Percentiles rank a stretch among this genome's conserved stretches.
Evolutionary conservation across 1,284 basidiomycete genomes (phyloP).

Genomic region (Clitocybe nebularis): DNA sequence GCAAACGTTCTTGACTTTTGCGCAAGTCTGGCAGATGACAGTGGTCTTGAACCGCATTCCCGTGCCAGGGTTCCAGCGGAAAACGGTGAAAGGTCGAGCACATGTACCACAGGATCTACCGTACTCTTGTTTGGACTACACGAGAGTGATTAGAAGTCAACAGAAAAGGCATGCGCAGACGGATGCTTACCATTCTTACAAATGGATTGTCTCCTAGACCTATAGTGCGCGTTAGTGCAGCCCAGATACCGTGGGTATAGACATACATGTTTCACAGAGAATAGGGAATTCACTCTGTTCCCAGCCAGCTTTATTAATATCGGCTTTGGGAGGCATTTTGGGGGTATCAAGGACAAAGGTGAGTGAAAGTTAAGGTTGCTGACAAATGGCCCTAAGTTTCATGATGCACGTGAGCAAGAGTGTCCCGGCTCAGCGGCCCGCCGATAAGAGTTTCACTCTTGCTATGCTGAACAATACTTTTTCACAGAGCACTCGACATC

Average conservation of each 20-base stretch:
- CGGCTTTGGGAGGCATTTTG: slow-evolving; percentile 67
- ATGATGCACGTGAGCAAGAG: slow-evolving; percentile 5
- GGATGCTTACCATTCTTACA: slow-evolving; percentile 73
- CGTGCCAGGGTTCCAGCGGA: slow-evolving; percentile 95
- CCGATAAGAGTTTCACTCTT: too few species aligned
- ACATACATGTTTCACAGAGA: slow-evolving; percentile 87
- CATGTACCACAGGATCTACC: slow-evolving; percentile 96
- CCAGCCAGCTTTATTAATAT: slow-evolving; percentile 89
- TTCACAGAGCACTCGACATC: neutral
- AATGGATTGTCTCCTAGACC: slow-evolving; percentile 88
- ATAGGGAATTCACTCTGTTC: slow-evolving; percentile 90
- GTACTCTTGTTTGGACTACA: slow-evolving; percentile 91
- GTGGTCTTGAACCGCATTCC: slow-evolving; percentile 97
- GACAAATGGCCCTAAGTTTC: slow-evolving; percentile 11
- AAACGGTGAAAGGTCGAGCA: slow-evolving; percentile 93
- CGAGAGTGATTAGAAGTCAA: slow-evolving; percentile 1
- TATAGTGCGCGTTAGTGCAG: slow-evolving; percentile 24
- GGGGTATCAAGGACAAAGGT: slow-evolving; percentile 10
- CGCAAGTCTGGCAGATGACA: slow-evolving; percentile 97
- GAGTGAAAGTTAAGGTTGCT: slow-evolving; percentile 7
- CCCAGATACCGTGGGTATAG: neutral
- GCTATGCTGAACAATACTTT: too few species aligned
- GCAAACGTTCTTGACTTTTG: slow-evolving; percentile 98
- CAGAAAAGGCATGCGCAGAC: slow-evolving; percentile 12
- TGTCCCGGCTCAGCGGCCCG: too few species aligned